phyloP scores from a whole-genome alignment of 306 rosid genomes.

The Parietaria judaica region DNA sequence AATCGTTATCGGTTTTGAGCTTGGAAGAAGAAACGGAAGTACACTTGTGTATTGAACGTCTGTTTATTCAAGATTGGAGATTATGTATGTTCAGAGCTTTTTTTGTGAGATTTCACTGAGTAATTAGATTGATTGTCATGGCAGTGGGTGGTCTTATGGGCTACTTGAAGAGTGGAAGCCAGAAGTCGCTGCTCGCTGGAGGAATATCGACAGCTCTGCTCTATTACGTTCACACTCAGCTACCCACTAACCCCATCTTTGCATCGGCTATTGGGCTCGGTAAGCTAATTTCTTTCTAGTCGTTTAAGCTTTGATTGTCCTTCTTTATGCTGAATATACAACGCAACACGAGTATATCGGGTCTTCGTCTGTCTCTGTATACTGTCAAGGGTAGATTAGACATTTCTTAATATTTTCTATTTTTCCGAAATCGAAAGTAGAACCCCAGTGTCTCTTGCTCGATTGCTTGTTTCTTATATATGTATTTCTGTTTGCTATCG shows the following conservation, averaged over 20 bases:
- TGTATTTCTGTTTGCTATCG: neutral
- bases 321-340: no score
- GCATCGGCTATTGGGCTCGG: slow-evolving; percentile 96
- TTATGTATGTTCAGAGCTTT: neutral
- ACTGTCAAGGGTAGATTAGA: no score
- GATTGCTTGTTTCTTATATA: neutral
- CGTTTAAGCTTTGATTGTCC: no score
- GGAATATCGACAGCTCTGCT: slow-evolving; percentile 61
- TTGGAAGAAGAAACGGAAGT: neutral
- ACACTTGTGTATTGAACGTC: neutral
- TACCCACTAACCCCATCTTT: slow-evolving; percentile 67
- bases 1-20: neutral
- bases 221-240: slow-evolving; percentile 51
- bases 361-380: no score
- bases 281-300: slow-evolving; percentile 21
- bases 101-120: neutral
- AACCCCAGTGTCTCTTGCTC: no score
- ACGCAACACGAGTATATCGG: no score
- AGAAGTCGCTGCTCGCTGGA: slow-evolving; percentile 86
- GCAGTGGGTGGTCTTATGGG: slow-evolving; percentile 95
- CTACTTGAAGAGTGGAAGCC: slow-evolving; percentile 89
- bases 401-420: no score
- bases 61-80: neutral
- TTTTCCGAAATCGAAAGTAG: no score
- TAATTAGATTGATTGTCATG: neutral